Evolutionary conservation across 805 yeast species (phyloP).

Genomic region (Candida nemodendra): DNA sequence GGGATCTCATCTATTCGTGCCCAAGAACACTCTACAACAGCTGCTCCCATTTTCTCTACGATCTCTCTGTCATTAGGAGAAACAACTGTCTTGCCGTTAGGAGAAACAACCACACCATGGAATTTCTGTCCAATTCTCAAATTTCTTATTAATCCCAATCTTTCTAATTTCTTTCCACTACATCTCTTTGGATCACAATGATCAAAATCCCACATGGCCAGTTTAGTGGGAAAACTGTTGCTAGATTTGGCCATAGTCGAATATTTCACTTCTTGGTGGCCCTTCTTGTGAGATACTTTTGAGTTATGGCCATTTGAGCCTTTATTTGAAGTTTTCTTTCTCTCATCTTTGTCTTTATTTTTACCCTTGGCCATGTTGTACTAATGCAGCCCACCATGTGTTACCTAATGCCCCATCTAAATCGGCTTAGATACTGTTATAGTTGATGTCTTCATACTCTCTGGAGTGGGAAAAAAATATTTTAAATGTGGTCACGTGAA

Average conservation of each 20-base stretch:
- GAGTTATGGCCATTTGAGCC: constrained; percentile 59
- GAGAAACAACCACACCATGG: constrained; percentile 86
- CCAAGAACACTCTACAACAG: constrained; percentile 99
- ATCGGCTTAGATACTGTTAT: no score
- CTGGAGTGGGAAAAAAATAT: no score
- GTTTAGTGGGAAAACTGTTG: constrained; percentile 67
- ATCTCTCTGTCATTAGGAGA: constrained; percentile 82
- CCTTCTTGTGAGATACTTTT: constrained; percentile 48
- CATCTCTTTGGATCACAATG: constrained; percentile 99
- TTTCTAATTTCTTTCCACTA: constrained; percentile 89
- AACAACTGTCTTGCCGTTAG: constrained; percentile 86
- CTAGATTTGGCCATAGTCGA: constrained; percentile 12
- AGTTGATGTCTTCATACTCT: no score
- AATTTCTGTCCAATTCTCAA: constrained; percentile 92
- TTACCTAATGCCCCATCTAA: no score
- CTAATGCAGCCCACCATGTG: no score
- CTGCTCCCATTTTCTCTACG: constrained; percentile 83
- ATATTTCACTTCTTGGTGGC: constrained; percentile 30
- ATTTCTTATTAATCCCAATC: constrained; percentile 78
- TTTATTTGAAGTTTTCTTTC: constrained; percentile 29
- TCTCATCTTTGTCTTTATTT: constrained; percentile 43
- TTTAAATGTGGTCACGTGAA: no score
- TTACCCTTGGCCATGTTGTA: constrained; percentile 52
- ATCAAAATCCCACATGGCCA: constrained; percentile 99
- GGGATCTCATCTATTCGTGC: constrained; percentile 98